phyloP scores from a whole-genome alignment of 139 green algal genomes.

The Dunaliella primolecta region DNA sequence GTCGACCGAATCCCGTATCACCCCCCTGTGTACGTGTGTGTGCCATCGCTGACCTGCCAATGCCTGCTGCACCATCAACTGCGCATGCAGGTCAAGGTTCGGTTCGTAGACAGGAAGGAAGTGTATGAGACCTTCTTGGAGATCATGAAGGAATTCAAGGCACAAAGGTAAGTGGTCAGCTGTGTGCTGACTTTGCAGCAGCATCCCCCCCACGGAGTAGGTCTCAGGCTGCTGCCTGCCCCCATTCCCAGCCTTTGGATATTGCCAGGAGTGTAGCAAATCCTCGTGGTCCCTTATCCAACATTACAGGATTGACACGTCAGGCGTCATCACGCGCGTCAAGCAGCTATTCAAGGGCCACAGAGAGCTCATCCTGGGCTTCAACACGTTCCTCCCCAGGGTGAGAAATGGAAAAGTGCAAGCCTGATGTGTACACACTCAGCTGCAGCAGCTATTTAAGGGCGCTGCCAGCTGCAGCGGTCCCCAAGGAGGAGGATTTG shows the following conservation, averaged over 20 bases:
- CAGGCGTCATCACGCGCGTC: constrained; percentile 91
- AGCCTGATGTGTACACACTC: constrained; percentile 1
- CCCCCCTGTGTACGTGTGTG: too few relatives aligned
- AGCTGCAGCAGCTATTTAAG: not conserved
- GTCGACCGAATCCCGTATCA: not conserved
- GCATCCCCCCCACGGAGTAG: not conserved
- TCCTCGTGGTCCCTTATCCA: too few relatives aligned
- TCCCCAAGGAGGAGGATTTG: not conserved
- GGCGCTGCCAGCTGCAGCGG: not conserved
- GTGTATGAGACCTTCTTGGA: constrained; percentile 96
- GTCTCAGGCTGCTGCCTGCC: not conserved
- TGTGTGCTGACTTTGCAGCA: not conserved
- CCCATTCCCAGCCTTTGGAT: too few relatives aligned
- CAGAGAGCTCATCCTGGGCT: constrained; percentile 94
- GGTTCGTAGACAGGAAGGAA: constrained; percentile 76
- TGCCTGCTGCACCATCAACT: not conserved
- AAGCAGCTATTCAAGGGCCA: constrained; percentile 95
- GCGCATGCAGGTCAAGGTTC: constrained; percentile 63
- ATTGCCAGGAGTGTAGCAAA: too few relatives aligned
- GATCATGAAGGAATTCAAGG: constrained; percentile 99
- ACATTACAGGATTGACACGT: constrained; percentile 94
- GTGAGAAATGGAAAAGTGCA: too few relatives aligned
- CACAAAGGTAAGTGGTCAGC: constrained; percentile 77
- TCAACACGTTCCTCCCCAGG: constrained; percentile 99
- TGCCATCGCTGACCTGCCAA: not conserved